Base-by-base conservation (phyloP, 192 early-diverging fungal genomes). In the Coemansia sp. region DNA sequence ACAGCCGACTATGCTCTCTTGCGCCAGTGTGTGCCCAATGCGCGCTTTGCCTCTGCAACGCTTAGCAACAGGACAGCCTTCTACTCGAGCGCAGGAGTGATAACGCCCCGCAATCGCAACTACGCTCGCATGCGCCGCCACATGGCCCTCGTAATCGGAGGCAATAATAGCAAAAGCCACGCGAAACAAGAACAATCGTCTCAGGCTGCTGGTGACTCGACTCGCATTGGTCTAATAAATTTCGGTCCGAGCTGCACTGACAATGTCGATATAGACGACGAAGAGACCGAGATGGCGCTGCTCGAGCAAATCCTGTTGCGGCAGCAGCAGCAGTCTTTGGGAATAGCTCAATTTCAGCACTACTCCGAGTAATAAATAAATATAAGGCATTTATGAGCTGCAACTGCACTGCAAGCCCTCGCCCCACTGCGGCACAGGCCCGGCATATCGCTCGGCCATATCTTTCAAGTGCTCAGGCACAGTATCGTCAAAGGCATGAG, bases 351-450 rank as follows among this genome's bases (percentile, higher is more conserved):
- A n/a, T 23, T 23, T 50, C 19, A 23, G 47, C 47, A 50, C 9
- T 23, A 8, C 50, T 28, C 23, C n/a, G 47, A 49, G 6, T 49
- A 21, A 19, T 49, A 10, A 49, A 49, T 57, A 32, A 57, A 57
- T 3, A 30, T 30, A 55, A 1, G 28, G 4, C 28, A 32, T 19
- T 59, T 88, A 93, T 0, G 90, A 91, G 21, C 90, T 91, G 59
- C 92, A 93, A 37, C 87, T 88, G 68, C 90, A 91, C 59, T 90
- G 87, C 35, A 93, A 71, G 8, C 84, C 87, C 46, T 84, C 73
- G 43, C 86, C 90, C 90, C 88, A 90, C 10, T 77, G 52, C 0
- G 88, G 88, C 10, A 89, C 88, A 23, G 84, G 82, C 0, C 85
- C 80, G 53, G 81, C 82, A 37, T 83, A 84, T 6, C 60, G 66